These are phyloP conservation scores for Poa pratensis DNA, from an alignment of 176 grass and related monocot genomes.

Conservation along the genomic window DNA sequence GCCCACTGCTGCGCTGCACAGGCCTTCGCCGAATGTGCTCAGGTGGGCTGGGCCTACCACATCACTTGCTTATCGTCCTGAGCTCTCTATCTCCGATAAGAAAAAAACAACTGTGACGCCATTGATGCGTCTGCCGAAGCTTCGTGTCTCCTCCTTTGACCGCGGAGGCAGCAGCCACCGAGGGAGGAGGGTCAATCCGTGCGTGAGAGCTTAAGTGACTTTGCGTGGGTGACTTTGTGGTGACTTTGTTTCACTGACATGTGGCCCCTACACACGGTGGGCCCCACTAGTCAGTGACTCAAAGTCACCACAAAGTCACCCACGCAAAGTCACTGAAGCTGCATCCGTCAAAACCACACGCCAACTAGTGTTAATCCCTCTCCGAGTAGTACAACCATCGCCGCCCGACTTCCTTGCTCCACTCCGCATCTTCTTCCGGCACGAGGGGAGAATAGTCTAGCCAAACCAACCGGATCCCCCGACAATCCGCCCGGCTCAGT, in stretches of 20 bases:
- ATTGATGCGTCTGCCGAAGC: constrained; percentile 8
- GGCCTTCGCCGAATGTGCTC: neutral
- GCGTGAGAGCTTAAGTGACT: too few relatives aligned
- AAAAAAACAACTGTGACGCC: neutral
- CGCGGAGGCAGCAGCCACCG: neutral
- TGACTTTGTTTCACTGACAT: too few relatives aligned
- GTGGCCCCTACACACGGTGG: too few relatives aligned
- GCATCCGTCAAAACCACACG: constrained; percentile 14
- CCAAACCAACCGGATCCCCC: neutral
- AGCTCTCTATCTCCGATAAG: neutral
- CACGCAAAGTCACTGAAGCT: too few relatives aligned
- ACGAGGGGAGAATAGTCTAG: neutral
- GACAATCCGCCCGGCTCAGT: neutral
- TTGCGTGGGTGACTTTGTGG: too few relatives aligned
- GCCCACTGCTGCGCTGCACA: neutral
- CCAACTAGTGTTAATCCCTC: constrained; percentile 2
- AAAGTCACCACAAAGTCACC: too few relatives aligned
- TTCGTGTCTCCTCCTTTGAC: constrained; percentile 15
- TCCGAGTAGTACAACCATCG: neutral
- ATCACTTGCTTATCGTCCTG: neutral
- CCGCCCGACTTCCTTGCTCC: constrained; percentile 12
- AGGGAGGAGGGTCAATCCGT: neutral
- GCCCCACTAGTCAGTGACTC: too few relatives aligned
- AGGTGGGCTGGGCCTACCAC: neutral
- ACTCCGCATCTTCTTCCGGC: neutral